Percentiles rank a stretch among this genome's conserved stretches.
Conservation (phyloP, 2,329 filamentous ascomycete genomes). For the Ophiostoma piceae region DNA sequence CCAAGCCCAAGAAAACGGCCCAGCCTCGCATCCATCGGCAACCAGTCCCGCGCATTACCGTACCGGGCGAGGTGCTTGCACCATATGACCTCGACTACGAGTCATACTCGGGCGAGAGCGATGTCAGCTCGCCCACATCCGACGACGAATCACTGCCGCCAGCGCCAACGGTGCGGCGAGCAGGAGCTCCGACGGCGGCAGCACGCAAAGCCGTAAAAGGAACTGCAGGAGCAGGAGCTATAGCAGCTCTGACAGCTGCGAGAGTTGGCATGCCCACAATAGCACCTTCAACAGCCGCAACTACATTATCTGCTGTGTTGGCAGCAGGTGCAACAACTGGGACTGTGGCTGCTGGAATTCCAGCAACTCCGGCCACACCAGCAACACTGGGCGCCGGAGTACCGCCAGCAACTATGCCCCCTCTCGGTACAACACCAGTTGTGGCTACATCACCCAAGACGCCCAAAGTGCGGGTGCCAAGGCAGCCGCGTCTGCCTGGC, state of each 20-base stretch:
- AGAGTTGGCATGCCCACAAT: neutral
- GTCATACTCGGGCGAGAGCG: conserved; percentile 49
- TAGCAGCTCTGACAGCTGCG: neutral
- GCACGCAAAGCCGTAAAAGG: conserved; percentile 45
- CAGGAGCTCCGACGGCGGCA: conserved; percentile 33
- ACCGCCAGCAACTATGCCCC: no score
- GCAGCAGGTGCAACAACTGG: neutral
- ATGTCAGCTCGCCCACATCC: conserved; percentile 31
- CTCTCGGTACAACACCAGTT: neutral
- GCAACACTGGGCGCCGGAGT: neutral
- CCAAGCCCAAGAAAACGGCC: conserved; percentile 17
- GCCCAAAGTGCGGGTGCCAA: conserved; percentile 40
- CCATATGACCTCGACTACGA: conserved; percentile 62
- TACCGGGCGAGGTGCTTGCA: conserved; percentile 61
- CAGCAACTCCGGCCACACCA: neutral
- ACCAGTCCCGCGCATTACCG: conserved; percentile 54
- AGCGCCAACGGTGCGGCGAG: conserved; percentile 20
- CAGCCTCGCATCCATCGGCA: conserved; percentile 35
- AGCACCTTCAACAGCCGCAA: neutral
- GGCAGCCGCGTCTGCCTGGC: conserved; percentile 28
- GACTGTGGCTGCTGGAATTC: neutral
- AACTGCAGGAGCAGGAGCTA: neutral
- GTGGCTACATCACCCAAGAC: conserved; percentile 36
- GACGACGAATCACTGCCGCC: conserved; percentile 38
- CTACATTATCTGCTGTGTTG: neutral